Conservation (phyloP, 31 red algal species). For the Odonthalia washingtoniensis region DNA sequence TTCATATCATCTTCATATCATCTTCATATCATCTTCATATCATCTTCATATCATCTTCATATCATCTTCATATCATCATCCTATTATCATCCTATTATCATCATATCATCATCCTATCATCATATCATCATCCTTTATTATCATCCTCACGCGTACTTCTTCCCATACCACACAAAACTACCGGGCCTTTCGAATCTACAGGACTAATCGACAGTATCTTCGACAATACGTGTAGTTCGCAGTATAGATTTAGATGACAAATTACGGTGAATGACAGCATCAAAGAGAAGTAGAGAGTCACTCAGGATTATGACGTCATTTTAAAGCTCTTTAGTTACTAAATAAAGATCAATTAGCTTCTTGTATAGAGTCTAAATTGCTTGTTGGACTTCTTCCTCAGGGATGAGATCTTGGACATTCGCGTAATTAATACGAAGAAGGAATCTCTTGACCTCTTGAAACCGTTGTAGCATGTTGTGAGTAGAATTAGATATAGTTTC, state of each 20-base stretch:
- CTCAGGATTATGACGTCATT: background rate
- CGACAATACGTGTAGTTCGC: background rate
- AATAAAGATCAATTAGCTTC: background rate
- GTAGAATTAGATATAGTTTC: background rate
- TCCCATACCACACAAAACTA: no score
- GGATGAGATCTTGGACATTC: background rate
- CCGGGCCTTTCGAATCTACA: no score
- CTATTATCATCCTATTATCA: no score
- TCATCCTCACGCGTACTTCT: no score
- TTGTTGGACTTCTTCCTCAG: background rate
- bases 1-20: no score
- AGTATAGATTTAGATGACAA: background rate
- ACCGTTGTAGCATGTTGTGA: slow-evolving; percentile 14
- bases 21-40: no score
- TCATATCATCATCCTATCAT: no score
- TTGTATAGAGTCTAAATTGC: background rate
- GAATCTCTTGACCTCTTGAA: background rate
- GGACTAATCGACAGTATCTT: background rate
- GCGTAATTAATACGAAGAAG: background rate
- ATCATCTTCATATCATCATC: no score
- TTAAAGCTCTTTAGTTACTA: background rate
- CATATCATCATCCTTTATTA: no score
- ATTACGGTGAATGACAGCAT: background rate
- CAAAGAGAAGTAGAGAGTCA: background rate
- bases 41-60: no score